phyloP scores from a whole-genome alignment of 1,284 basidiomycete genomes.

The Golubevia sp. region DNA sequence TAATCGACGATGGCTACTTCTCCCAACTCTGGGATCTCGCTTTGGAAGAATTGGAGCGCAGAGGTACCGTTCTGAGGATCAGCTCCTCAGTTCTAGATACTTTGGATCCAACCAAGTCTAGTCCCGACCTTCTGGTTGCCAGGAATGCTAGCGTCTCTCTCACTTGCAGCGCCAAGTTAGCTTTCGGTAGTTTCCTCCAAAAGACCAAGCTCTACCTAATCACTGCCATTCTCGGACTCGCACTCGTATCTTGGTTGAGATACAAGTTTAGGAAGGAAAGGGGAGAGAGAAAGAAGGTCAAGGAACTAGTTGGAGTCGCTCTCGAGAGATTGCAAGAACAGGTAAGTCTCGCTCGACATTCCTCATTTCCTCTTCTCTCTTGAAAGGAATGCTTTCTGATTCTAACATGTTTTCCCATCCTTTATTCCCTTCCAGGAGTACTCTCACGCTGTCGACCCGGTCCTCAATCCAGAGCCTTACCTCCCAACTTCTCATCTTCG shows the following conservation, averaged over 20 bases:
- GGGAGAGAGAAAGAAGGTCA: constrained; percentile 15
- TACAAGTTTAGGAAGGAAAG: constrained; percentile 11
- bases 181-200: constrained; percentile 22
- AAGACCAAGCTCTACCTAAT: constrained; percentile 22
- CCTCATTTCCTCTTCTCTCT: too few species aligned
- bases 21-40: constrained; percentile 47
- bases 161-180: constrained; percentile 20
- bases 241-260: constrained; percentile 12
- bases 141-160: constrained; percentile 19
- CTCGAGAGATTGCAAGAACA: constrained; percentile 36
- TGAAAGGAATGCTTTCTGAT: too few species aligned
- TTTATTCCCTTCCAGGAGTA: too few species aligned
- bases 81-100: background rate
- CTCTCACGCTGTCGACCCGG: constrained; percentile 78
- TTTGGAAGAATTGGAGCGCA: constrained; percentile 27
- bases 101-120: too few species aligned
- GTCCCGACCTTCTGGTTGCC: constrained; percentile 14
- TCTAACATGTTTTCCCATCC: background rate
- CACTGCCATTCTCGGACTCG: constrained; percentile 3
- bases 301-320: constrained; percentile 24
- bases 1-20: constrained; percentile 33
- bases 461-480: constrained; percentile 76
- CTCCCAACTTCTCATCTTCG: constrained; percentile 87
- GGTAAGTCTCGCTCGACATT: constrained; percentile 5
- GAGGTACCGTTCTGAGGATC: constrained; percentile 3